Evolutionary conservation across 2,329 filamentous ascomycete genomes (phyloP), one percentile per base, ranked within the genome.

Genomic region (Fusarium subtropicale): DNA sequence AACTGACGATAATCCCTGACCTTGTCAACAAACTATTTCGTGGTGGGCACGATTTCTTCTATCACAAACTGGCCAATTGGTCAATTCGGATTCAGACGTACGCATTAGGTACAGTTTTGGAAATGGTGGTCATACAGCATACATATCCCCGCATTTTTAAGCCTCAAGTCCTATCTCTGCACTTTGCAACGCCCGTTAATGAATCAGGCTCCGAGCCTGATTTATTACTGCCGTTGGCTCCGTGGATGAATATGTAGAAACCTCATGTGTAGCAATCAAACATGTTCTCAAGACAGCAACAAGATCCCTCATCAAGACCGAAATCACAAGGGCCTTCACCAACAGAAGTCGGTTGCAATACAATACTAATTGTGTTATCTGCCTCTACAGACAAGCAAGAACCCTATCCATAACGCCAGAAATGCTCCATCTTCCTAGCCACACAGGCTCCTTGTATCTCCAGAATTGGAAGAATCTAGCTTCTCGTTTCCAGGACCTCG

Each of bases 351-450:
- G 10, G 24, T 58, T 12, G 28, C n/a, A 31, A 45, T 41, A 51
- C 20, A 56, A 52, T 48, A 56, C 46, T 56, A 64, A 26, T 64
- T 68, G 64, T 64, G 67, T 60, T 51, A 54, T 68, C 63, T 68
- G 67, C 66, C 44, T 70, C 54, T 30, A 56, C 56, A 69, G 54
- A 60, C 34, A 60, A 58, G 58, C 51, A 71, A 60, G 63, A 64
- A 45, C 44, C 67, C 47, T 56, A 48, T 56, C 67, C 67, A 68
- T 68, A 71, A 69, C 67, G 67, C 67, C 67, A 64, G 67, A 62
- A 71, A 69, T 69, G 67, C 58, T 54, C 63, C 60, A 26, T 71
- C 67, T 60, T 45, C 44, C 54, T 54, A 39, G 53, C 54, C 63
- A 34, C 36, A 47, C 31, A 60, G 51, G 67, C 47, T 56, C 33